Percentiles rank a stretch among this genome's conserved stretches.
phyloP scores from a whole-genome alignment of 2,329 filamentous ascomycete genomes.

The Penicillium psychrosexuale region DNA sequence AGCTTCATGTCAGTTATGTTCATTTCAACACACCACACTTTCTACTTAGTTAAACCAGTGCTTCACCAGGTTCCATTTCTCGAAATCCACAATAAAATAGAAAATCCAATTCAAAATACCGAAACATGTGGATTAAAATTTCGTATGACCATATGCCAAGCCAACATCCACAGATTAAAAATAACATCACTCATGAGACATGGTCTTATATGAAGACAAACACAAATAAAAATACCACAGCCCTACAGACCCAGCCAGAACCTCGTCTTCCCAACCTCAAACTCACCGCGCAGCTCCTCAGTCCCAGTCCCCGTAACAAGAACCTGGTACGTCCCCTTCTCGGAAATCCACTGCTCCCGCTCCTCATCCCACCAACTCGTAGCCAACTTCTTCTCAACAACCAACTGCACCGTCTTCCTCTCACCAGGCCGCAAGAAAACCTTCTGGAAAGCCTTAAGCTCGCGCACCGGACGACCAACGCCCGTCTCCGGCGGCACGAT shows the following conservation, averaged over 20 bases:
- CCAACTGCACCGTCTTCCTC: constrained; percentile 56
- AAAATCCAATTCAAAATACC: neutral
- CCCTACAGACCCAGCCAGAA: constrained; percentile 65
- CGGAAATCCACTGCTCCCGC: constrained; percentile 61
- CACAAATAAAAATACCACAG: neutral
- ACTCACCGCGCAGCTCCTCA: constrained; percentile 51
- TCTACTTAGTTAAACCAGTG: neutral
- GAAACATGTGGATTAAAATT: neutral
- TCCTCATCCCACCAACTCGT: constrained; percentile 70
- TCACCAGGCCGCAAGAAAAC: constrained; percentile 60
- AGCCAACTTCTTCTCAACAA: constrained; percentile 60
- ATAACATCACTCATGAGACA: constrained; percentile 6
- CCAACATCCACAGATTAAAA: neutral
- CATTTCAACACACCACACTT: neutral
- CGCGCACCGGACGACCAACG: constrained; percentile 57
- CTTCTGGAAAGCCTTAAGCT: constrained; percentile 66
- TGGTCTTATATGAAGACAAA: neutral
- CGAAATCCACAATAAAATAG: neutral
- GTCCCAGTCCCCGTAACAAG: constrained; percentile 58
- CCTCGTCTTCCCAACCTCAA: constrained; percentile 59
- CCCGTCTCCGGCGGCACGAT: constrained; percentile 46
- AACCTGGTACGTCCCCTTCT: constrained; percentile 64
- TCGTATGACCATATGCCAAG: neutral
- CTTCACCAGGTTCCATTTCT: neutral
- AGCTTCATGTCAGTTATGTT: neutral